Evolutionary conservation across 1,139 yeast genomes (phyloP), one percentile per base, ranked within the genome.

Genomic region (Sugiyamaella grinbergsii): DNA sequence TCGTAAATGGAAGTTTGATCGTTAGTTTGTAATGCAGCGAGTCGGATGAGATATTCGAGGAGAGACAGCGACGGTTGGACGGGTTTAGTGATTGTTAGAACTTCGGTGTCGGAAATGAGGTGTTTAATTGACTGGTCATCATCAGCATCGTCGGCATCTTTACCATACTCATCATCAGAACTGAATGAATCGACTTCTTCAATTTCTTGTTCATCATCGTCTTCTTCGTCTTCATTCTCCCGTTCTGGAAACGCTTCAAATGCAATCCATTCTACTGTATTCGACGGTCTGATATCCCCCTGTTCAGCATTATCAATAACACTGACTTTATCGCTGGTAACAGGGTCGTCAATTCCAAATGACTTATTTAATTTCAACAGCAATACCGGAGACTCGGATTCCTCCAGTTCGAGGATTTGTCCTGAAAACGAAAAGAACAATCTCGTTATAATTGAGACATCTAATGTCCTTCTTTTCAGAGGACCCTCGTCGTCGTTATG

Each of bases 401-500:
- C 88, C 38, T 83, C 88, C 15, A 87, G 70, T 50, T 79, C 80
- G 34, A 87, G 73, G 13, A 86, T 67, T 50, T 77, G 76, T 0
- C 94, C 94, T 1, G 91, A 83, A 1, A 86, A 87, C 53, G 85
- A 80, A 68, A 85, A 87, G 58, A 84, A 87, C 52, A 85, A 67
- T 54, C 83, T 73, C 5, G 76, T 70, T 2, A 86, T 71, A 2
- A 71, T 63, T 7, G 71, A 63, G 2, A 83, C 67, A 42, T 78
- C 74, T 28, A 78, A 64, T 2, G 54, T 55, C 2, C 61, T 55
- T 13, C 16, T 23, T 19, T 70, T 63, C 1, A 59, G 57, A 2
- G 63, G 67, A 20, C 67, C 70, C 4, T 67, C 70, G 5, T 77
- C 80, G 10, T 72, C 78, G 8, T 82, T 85, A 61, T 87, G 95